These are phyloP conservation scores for Daldinia bambusicola DNA, from an alignment of 495 filamentous ascomycete genomes.

Conservation along the genomic window DNA sequence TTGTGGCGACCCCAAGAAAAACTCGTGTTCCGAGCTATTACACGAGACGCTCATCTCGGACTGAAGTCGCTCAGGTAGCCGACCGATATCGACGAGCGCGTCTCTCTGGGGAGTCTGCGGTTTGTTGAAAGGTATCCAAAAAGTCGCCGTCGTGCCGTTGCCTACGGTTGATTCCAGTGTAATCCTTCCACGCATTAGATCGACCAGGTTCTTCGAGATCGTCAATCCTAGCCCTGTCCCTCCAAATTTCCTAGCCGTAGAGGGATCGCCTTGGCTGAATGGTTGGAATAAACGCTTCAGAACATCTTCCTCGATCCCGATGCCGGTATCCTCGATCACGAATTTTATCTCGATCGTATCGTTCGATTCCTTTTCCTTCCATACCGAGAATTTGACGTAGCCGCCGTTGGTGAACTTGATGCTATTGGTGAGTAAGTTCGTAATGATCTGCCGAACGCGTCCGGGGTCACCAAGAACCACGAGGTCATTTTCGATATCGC, in stretches of 20 bases:
- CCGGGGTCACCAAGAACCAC: slow-evolving; percentile 80
- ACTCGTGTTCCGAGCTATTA: slow-evolving; percentile 62
- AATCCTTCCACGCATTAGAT: slow-evolving; percentile 85
- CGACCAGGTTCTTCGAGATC: slow-evolving; percentile 80
- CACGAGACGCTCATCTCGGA: slow-evolving; percentile 71
- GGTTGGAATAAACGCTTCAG: slow-evolving; percentile 80
- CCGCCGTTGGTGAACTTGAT: slow-evolving; percentile 88
- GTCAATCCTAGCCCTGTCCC: slow-evolving; percentile 85
- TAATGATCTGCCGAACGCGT: slow-evolving; percentile 82
- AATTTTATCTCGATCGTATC: slow-evolving; percentile 66
- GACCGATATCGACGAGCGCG: slow-evolving; percentile 59
- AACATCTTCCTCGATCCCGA: slow-evolving; percentile 83
- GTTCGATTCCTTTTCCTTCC: slow-evolving; percentile 58
- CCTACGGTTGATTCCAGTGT: slow-evolving; percentile 67
- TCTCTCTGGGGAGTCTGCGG: slow-evolving; percentile 49
- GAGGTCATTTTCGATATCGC: slow-evolving; percentile 54
- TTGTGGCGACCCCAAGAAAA: slow-evolving; percentile 48
- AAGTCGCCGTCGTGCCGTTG: slow-evolving; percentile 70
- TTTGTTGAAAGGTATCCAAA: slow-evolving; percentile 76
- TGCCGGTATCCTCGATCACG: slow-evolving; percentile 80
- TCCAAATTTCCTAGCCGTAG: slow-evolving; percentile 77
- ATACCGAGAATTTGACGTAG: slow-evolving; percentile 65
- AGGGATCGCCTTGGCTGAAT: slow-evolving; percentile 86
- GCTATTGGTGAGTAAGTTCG: slow-evolving; percentile 87
- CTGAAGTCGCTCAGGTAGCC: slow-evolving; percentile 68